Conservation (phyloP, 2,329 filamentous ascomycete species). For the Aspergillus thermomutatus region DNA sequence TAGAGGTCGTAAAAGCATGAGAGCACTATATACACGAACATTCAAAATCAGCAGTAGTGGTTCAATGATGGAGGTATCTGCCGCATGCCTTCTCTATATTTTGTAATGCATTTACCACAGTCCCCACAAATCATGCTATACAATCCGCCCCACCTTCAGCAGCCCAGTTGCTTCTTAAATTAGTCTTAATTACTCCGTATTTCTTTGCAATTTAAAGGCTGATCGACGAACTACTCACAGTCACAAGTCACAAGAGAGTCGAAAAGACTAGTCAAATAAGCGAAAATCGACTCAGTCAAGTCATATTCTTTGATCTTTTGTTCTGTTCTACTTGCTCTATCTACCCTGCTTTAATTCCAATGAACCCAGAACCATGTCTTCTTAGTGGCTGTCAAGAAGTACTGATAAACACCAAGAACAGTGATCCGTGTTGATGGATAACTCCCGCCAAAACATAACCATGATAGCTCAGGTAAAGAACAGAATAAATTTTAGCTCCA, state of each 20-base stretch:
- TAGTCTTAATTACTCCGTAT: neutral
- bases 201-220: neutral
- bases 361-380: neutral
- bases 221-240: neutral
- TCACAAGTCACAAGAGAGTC: neutral
- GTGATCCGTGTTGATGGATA: no score
- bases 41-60: neutral
- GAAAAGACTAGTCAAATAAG: neutral
- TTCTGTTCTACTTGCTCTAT: neutral
- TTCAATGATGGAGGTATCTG: no score
- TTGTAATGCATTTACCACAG: neutral
- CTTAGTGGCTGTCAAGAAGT: neutral
- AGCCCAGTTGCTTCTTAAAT: neutral
- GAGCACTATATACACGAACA: no score
- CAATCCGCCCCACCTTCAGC: neutral
- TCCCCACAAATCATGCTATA: constrained; percentile 15
- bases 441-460: no score
- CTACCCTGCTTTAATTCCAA: neutral
- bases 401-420: neutral
- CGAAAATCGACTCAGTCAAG: neutral
- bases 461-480: no score
- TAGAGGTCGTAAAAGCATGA: no score
- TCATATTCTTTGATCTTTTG: no score
- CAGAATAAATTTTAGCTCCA: no score
- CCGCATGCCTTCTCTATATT: neutral